phyloP scores from a whole-genome alignment of 768 basidiomycete species.

The Suillus subaureus region DNA sequence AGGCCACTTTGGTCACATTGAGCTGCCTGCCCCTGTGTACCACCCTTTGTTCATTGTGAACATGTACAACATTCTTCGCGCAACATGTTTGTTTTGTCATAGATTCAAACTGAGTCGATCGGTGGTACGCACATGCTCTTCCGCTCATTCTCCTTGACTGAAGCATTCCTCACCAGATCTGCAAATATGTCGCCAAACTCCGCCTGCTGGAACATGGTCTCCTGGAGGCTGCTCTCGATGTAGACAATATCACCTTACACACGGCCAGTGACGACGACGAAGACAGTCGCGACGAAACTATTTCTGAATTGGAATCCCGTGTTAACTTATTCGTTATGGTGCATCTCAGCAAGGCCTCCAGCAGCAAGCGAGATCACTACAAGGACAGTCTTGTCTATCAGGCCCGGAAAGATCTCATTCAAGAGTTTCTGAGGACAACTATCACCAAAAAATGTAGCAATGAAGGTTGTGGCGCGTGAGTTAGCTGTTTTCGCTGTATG shows the following conservation, averaged over 20 bases:
- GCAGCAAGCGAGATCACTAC: constrained; percentile 77
- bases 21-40: constrained; percentile 92
- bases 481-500: constrained; percentile 21
- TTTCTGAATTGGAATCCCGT: constrained; percentile 61
- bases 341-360: constrained; percentile 42
- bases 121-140: constrained; percentile 49
- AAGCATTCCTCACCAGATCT: constrained; percentile 49
- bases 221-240: constrained; percentile 72
- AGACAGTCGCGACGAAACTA: constrained; percentile 55
- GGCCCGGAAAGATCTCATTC: constrained; percentile 78
- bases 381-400: constrained; percentile 90
- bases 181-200: constrained; percentile 85
- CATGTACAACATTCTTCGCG: constrained; percentile 84
- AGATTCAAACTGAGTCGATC: constrained; percentile 78
- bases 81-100: constrained; percentile 93
- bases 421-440: constrained; percentile 74
- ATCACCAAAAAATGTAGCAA: constrained; percentile 78
- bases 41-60: constrained; percentile 96
- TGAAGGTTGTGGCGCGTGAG: constrained; percentile 77
- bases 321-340: constrained; percentile 68
- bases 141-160: constrained; percentile 16
- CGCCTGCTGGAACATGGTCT: constrained; percentile 89
- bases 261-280: constrained; percentile 33
- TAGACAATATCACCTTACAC: constrained; percentile 67
- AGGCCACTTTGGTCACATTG: constrained; percentile 98